Base-by-base conservation (phyloP, 495 filamentous ascomycete species). In the Chlorociboria aeruginascens region DNA sequence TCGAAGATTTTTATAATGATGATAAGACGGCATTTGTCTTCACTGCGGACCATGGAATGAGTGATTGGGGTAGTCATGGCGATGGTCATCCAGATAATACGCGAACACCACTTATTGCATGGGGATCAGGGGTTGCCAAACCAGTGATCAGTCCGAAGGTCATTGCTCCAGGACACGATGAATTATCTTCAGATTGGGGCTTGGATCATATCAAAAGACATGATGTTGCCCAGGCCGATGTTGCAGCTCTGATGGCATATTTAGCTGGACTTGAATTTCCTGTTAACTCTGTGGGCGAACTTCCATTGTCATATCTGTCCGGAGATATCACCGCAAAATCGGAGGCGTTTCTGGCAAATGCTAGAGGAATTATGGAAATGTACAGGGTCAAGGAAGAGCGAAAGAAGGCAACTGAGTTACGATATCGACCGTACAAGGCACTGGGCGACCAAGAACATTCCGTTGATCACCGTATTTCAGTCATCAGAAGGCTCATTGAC, bases 61-160 rank as follows among this genome's bases (percentile, higher is more conserved):
- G 85, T 59, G 93, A 99, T 66, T 94, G 85, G 83, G 92, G 92
- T 10, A 95, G 87, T 52, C 92, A 99, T 59, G 92, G 92, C 37
- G 92, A 99, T 61, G 92, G 92, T 16, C 92, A 99, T 66, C 92
- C 92, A 1, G 86, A 99, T 61, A 99, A 99, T 54, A 99, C 92
- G 2, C 74, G 92, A 29, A 99, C 92, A 17, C 92, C 92, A 9
- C 69, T 99, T 8, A 85, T 99, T 58, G 84, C 72, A 12, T 99
- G 92, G 92, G 92, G 92, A 8, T 89, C 92, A 46, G 92, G 92
- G 25, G 82, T 97, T 32, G 87, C 86, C 20, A 77, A 73, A 58
- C 92, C 92, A 10, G 65, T 77, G 33, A 66, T 74, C 3, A 74
- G 68, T 45, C 60, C 59, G 13, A 67, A 66, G 1, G 70, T 69